phyloP scores from a whole-genome alignment of 805 yeast genomes.

The Clavispora carvajalis region DNA sequence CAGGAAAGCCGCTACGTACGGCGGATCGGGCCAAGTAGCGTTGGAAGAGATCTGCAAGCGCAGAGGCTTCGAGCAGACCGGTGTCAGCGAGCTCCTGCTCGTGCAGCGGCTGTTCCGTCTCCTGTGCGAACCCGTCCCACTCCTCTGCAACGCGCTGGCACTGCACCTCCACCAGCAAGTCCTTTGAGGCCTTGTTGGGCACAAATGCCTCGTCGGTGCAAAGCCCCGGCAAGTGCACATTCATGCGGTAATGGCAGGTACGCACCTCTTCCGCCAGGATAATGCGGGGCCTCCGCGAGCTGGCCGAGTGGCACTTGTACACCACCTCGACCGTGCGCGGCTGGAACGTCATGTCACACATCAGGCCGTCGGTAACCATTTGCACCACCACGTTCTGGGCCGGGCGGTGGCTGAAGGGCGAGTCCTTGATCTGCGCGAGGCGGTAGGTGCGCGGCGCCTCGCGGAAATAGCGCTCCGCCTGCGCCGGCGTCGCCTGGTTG shows the following conservation, averaged over 20 bases:
- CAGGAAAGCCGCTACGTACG: slow-evolving; percentile 20
- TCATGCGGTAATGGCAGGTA: slow-evolving; percentile 55
- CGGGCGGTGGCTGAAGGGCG: slow-evolving; percentile 14
- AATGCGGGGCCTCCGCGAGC: slow-evolving; percentile 13
- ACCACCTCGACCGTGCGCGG: slow-evolving; percentile 52
- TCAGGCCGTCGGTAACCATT: slow-evolving; percentile 41
- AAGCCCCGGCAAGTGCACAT: slow-evolving; percentile 44
- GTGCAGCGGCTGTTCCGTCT: no score
- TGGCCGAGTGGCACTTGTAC: slow-evolving; percentile 47
- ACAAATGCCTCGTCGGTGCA: slow-evolving; percentile 38
- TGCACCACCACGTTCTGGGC: slow-evolving; percentile 32
- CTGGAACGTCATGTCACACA: slow-evolving; percentile 53
- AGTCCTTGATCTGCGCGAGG: slow-evolving; percentile 13
- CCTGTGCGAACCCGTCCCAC: no score
- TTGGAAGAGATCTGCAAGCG: slow-evolving; percentile 1
- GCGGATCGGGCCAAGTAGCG: slow-evolving; percentile 2
- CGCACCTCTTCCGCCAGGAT: slow-evolving; percentile 45
- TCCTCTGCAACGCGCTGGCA: slow-evolving; percentile 19
- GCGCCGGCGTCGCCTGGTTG: slow-evolving; percentile 18
- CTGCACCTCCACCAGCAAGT: slow-evolving; percentile 22
- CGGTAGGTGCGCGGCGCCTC: slow-evolving; percentile 22
- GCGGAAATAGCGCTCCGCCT: slow-evolving; percentile 13
- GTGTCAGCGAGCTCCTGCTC: slow-evolving; percentile 6
- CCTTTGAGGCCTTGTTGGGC: slow-evolving; percentile 19
- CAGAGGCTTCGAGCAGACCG: neutral